Evolutionary conservation across 2,329 filamentous ascomycete species (phyloP).

Genomic region (Ceratocystis cacaofunesta): DNA sequence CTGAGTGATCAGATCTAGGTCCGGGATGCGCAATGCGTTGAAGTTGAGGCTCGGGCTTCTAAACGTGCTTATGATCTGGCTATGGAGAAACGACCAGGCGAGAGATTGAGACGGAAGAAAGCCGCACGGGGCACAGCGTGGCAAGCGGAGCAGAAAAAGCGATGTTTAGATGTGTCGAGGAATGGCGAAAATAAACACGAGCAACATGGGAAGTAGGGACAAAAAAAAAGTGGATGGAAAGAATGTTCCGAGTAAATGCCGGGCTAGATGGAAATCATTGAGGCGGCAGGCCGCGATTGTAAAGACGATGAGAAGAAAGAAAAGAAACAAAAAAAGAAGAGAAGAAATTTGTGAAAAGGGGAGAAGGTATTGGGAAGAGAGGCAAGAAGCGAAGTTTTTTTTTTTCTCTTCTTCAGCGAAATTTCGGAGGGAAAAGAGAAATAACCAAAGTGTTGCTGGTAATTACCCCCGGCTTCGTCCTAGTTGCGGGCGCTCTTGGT

Average conservation of each 20-base stretch:
- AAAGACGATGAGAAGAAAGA: not conserved
- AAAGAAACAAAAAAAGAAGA: not conserved
- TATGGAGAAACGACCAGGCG: not conserved
- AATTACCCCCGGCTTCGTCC: constrained; percentile 2
- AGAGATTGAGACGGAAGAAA: not conserved
- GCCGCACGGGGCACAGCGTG: not conserved
- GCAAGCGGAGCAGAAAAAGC: not conserved
- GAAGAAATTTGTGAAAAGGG: not conserved
- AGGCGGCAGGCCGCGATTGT: not conserved
- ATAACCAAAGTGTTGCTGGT: not conserved
- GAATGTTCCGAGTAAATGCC: not conserved
- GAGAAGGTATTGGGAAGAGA: not conserved
- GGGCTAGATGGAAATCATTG: not conserved
- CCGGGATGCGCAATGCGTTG: not conserved
- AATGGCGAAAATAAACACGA: not conserved
- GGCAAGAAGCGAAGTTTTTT: not conserved
- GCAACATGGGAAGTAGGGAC: not conserved
- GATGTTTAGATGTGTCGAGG: constrained; percentile 1
- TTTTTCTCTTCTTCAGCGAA: not conserved
- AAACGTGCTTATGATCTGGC: not conserved
- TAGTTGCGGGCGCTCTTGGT: constrained; percentile 1
- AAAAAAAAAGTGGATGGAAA: not conserved
- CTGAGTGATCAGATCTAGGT: not conserved
- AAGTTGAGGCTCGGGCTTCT: not conserved
- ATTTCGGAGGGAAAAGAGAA: not conserved